A percentile compares a stretch with the other conserved stretches of the same genome.
phyloP scores from a whole-genome alignment of 352 stramenopile species.

The Phytophthora boehmeriae region DNA sequence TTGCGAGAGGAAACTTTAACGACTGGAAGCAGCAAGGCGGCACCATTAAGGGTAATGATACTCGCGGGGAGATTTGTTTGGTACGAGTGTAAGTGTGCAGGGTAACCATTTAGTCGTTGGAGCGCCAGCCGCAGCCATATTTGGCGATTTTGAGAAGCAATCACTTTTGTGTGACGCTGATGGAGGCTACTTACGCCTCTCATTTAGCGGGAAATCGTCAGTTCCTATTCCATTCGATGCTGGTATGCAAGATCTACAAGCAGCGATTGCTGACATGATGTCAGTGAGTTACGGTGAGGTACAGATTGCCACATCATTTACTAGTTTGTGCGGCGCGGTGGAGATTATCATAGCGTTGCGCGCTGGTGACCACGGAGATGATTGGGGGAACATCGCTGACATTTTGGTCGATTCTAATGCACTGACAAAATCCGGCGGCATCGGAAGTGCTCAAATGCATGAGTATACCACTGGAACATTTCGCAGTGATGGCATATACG shows the following conservation, averaged over 20 bases:
- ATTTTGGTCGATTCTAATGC: slow-evolving; percentile 49
- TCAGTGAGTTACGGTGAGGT: slow-evolving; percentile 60
- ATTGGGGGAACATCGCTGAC: slow-evolving; percentile 60
- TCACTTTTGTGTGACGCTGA: slow-evolving; percentile 79
- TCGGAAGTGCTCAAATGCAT: slow-evolving; percentile 42
- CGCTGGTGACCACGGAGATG: slow-evolving; percentile 61
- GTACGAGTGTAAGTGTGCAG: slow-evolving; percentile 69
- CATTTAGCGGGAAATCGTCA: slow-evolving; percentile 65
- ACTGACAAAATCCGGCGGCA: slow-evolving; percentile 44
- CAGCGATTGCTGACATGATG: slow-evolving; percentile 60
- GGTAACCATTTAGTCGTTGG: slow-evolving; percentile 61
- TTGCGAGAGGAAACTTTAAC: slow-evolving; percentile 55
- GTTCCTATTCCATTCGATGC: slow-evolving; percentile 68
- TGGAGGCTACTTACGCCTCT: slow-evolving; percentile 64
- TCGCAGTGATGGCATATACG: slow-evolving; percentile 51
- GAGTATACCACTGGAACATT: slow-evolving; percentile 70
- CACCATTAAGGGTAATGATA: slow-evolving; percentile 61
- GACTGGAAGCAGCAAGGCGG: slow-evolving; percentile 80
- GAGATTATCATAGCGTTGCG: slow-evolving; percentile 65
- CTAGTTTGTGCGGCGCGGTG: slow-evolving; percentile 46
- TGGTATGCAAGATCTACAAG: slow-evolving; percentile 47
- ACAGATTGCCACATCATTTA: slow-evolving; percentile 58
- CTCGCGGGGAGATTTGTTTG: slow-evolving; percentile 74
- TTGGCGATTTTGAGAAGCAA: slow-evolving; percentile 76
- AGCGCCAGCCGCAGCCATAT: slow-evolving; percentile 66